These are phyloP conservation scores for Tulasnella sp. DNA, from an alignment of 768 basidiomycete genomes.

Conservation along the genomic window DNA sequence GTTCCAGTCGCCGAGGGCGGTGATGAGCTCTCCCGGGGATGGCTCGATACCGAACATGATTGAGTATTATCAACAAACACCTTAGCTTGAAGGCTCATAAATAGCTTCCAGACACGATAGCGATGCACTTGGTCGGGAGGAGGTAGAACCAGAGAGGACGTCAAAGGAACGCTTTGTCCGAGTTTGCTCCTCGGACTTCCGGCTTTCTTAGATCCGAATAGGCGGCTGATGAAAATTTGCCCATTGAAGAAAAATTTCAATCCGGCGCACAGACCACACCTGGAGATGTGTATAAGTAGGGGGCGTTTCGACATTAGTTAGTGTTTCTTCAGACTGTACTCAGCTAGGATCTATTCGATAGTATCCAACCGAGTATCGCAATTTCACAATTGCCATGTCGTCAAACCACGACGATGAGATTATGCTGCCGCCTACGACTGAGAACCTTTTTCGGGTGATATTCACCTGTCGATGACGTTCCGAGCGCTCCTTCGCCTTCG, in stretches of 20 bases:
- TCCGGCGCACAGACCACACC: slow-evolving; percentile 41
- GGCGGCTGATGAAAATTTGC: background rate
- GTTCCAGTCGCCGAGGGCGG: too few relatives aligned
- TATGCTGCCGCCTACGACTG: slow-evolving; percentile 67
- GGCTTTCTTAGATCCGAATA: background rate
- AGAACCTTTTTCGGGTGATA: slow-evolving; percentile 56
- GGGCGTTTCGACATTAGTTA: background rate
- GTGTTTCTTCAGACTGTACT: slow-evolving; percentile 67
- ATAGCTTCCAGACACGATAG: background rate
- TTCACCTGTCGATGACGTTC: slow-evolving; percentile 33
- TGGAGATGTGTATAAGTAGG: slow-evolving; percentile 45
- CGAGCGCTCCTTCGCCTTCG: slow-evolving; percentile 18
- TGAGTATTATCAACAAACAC: too few relatives aligned
- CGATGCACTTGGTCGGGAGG: background rate
- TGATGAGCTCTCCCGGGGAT: too few relatives aligned
- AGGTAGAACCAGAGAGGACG: background rate
- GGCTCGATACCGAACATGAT: too few relatives aligned
- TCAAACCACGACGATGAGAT: slow-evolving; percentile 74
- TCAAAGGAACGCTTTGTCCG: background rate
- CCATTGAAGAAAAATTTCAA: slow-evolving; percentile 25
- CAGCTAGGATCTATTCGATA: slow-evolving; percentile 81
- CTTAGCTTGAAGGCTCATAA: background rate
- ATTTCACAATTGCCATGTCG: slow-evolving; percentile 76
- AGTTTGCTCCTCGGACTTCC: background rate
- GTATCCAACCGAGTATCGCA: slow-evolving; percentile 81